Conservation (phyloP, 768 basidiomycete species). For the Hydnum rufescens region DNA sequence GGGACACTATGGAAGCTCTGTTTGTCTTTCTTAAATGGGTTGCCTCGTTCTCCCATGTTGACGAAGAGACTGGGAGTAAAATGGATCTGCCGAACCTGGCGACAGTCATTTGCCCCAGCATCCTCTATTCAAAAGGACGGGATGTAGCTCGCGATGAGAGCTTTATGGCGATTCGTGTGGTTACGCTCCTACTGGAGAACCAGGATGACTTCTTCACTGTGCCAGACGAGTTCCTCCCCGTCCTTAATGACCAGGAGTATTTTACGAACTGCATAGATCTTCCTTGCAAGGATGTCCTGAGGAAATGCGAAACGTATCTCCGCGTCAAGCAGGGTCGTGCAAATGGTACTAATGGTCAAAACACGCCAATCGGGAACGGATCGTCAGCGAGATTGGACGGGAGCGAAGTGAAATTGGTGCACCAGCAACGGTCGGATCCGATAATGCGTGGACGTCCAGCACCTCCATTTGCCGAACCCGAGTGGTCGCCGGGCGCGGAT, state of each 20-base stretch:
- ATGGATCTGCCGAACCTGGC: slow-evolving; percentile 95
- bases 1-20: slow-evolving; percentile 93
- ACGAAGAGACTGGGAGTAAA: slow-evolving; percentile 91
- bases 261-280: slow-evolving; percentile 76
- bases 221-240: slow-evolving; percentile 69
- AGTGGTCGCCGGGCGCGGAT: not conserved
- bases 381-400: slow-evolving; percentile 6
- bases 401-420: not conserved
- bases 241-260: slow-evolving; percentile 82
- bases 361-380: slow-evolving; percentile 1
- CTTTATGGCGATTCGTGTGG: slow-evolving; percentile 69
- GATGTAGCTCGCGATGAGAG: slow-evolving; percentile 87
- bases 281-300: slow-evolving; percentile 86
- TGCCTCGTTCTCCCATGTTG: slow-evolving; percentile 94
- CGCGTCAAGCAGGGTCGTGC: slow-evolving; percentile 8
- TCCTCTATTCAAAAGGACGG: slow-evolving; percentile 63
- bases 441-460: slow-evolving; percentile 8
- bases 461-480: not conserved
- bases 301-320: slow-evolving; percentile 84
- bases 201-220: slow-evolving; percentile 96
- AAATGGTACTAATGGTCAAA: not conserved
- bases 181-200: slow-evolving; percentile 70
- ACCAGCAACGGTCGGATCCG: slow-evolving; percentile 9
- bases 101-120: slow-evolving; percentile 95
- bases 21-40: slow-evolving; percentile 99